A percentile compares a stretch with the other conserved stretches of the same genome.
Evolutionary conservation across 2,329 filamentous ascomycete genomes (phyloP).

Genomic region (Xylaria sp.): DNA sequence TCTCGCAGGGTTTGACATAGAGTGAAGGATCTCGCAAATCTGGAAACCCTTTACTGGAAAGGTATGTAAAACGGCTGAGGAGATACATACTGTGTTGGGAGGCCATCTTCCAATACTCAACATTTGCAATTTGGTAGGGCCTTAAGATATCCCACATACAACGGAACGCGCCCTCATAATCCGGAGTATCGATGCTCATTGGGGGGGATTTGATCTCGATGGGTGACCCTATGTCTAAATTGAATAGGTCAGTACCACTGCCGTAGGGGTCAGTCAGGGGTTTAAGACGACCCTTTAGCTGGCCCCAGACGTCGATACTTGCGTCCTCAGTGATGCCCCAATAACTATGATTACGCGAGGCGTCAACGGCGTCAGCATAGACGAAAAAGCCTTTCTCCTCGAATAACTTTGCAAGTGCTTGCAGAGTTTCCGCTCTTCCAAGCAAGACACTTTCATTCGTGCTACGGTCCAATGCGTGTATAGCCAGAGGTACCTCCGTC

Average conservation of each 20-base stretch:
- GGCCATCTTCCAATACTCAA: constrained; percentile 21
- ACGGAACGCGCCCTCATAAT: not conserved
- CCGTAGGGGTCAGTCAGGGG: not conserved
- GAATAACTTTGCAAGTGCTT: constrained; percentile 6
- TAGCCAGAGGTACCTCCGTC: constrained; percentile 22
- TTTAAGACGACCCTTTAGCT: not conserved
- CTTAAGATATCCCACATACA: constrained; percentile 22
- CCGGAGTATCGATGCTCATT: not conserved
- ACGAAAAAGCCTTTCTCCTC: not conserved
- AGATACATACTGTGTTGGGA: constrained; percentile 18
- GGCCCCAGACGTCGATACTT: not conserved
- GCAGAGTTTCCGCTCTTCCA: not conserved
- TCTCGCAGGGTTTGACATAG: not conserved
- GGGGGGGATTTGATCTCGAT: constrained; percentile 27
- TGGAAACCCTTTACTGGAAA: not conserved
- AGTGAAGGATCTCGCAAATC: not conserved
- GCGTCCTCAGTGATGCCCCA: constrained; percentile 30
- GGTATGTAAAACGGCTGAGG: not conserved
- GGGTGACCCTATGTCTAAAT: not conserved
- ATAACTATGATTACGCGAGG: not conserved
- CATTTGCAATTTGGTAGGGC: not conserved
- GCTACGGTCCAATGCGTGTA: not conserved
- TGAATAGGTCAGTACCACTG: not conserved
- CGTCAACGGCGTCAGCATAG: constrained; percentile 7
- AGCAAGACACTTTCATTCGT: not conserved